Base-by-base conservation (phyloP, 139 green algal species). In the Auxenochlorella protothecoides region DNA sequence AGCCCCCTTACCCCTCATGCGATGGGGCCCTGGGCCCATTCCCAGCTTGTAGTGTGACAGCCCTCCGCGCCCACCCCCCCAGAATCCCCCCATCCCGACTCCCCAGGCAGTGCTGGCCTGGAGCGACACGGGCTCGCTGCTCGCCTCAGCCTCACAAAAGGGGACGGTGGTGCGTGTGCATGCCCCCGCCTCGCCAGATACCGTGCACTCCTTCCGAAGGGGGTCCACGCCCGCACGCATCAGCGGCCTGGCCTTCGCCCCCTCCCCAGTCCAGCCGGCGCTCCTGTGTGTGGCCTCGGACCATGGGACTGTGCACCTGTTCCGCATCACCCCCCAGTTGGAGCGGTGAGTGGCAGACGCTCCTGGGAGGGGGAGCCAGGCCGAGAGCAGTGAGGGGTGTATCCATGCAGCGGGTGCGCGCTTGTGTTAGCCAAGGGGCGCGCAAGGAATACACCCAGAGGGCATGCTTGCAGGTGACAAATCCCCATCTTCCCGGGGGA, bases 161-260 rank as follows among this genome's bases (percentile, higher is more conserved):
- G 90, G 90, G 44, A 96, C 90, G 0, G 84, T 96, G 15, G 79
- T 95, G n/a, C 79, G 89, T 3, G 84, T 93, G 14, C 83, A 90
- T 73, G 8, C 53, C 65, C 65, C 27, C 27, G 16, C 27, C 65
- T 13, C 65, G 61, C 63, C 16, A 13, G 66, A 14, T 4, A 14
- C 10, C 11, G 54, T 72, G 16, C 83, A 79, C 65, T 83, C 72
- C 11, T 87, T 92, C 63, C 69, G 86, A 44, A 65, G 88, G 11
- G 89, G 89, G 11, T 76, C 81, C 9, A 76, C 66, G 15, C 79
- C 82, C 11, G 85, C 89, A n/a, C 53, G 71, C 55, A 84, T 95
- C 55, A 79, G 85, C 61, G 84, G 78, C 55, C 75, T 95, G 6
- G 83, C 85, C 6, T 95, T 93, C 78, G 74, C 63, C 16, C 80